Conservation (phyloP, 768 basidiomycete genomes). For the Russula dissimulans region DNA sequence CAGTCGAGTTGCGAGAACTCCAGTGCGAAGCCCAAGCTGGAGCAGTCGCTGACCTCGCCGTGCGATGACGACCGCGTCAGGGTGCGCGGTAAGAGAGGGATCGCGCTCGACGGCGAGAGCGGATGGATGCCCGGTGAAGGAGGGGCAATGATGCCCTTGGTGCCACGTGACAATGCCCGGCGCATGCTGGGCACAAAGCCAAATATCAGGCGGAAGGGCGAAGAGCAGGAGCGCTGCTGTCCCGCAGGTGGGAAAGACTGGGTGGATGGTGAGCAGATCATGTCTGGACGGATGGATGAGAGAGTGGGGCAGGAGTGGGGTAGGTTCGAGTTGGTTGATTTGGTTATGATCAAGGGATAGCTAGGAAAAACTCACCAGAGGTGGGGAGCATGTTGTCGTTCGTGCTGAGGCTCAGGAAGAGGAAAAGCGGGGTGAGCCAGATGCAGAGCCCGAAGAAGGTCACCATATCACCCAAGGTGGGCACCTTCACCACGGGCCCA, state of each 20-base stretch:
- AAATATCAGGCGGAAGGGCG: slow-evolving; percentile 60
- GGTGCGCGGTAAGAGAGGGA: slow-evolving; percentile 16
- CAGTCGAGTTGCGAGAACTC: slow-evolving; percentile 20
- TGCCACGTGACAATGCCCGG: slow-evolving; percentile 34
- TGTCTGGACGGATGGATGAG: not conserved
- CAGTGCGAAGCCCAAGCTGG: slow-evolving; percentile 17
- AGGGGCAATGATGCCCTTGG: slow-evolving; percentile 66
- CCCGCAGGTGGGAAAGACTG: slow-evolving; percentile 23
- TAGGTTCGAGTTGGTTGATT: no score
- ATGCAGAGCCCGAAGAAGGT: slow-evolving; percentile 80
- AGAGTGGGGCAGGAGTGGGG: no score
- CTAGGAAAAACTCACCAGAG: slow-evolving; percentile 10
- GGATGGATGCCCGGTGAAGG: slow-evolving; percentile 34
- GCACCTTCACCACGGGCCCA: slow-evolving; percentile 27
- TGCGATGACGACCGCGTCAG: slow-evolving; percentile 15
- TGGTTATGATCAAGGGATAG: no score
- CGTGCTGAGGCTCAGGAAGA: slow-evolving; percentile 92
- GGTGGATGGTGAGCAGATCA: not conserved
- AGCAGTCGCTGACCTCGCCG: slow-evolving; percentile 11
- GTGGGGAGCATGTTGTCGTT: slow-evolving; percentile 92
- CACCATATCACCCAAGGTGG: slow-evolving; percentile 59
- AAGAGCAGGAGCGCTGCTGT: slow-evolving; percentile 38
- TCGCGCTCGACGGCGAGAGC: slow-evolving; percentile 17
- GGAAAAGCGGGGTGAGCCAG: slow-evolving; percentile 85
- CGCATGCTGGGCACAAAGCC: slow-evolving; percentile 36